phyloP scores from a whole-genome alignment of 495 filamentous ascomycete genomes.

The Penicillium waksmanii region DNA sequence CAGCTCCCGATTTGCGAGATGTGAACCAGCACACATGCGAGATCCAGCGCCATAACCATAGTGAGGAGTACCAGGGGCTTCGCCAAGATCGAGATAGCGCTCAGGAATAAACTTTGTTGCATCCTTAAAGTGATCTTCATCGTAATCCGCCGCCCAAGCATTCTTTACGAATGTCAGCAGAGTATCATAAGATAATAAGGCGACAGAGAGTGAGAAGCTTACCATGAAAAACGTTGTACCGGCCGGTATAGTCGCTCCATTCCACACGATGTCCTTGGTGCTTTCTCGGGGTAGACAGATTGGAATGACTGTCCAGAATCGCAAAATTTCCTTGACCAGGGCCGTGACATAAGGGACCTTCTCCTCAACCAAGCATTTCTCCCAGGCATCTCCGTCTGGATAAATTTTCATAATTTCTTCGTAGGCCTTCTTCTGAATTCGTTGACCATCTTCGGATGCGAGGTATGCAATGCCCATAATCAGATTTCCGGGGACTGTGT shows the following conservation, averaged over 20 bases:
- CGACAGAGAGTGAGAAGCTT: slow-evolving; percentile 5
- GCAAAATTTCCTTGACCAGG: slow-evolving; percentile 68
- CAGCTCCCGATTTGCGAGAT: slow-evolving; percentile 68
- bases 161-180: slow-evolving; percentile 44
- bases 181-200: neutral
- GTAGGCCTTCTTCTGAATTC: slow-evolving; percentile 66
- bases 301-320: slow-evolving; percentile 76
- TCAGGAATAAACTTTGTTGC: slow-evolving; percentile 63
- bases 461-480: slow-evolving; percentile 76
- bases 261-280: slow-evolving; percentile 66
- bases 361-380: slow-evolving; percentile 66
- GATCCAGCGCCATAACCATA: slow-evolving; percentile 72
- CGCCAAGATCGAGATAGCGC: slow-evolving; percentile 62
- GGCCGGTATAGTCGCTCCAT: slow-evolving; percentile 61
- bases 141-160: slow-evolving; percentile 71
- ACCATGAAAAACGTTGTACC: slow-evolving; percentile 72
- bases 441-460: slow-evolving; percentile 61
- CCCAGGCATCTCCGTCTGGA: slow-evolving; percentile 67
- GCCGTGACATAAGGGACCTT: slow-evolving; percentile 73
- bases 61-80: slow-evolving; percentile 65
- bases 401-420: slow-evolving; percentile 67
- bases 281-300: slow-evolving; percentile 68
- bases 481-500: slow-evolving; percentile 68
- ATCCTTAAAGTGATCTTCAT: slow-evolving; percentile 64
- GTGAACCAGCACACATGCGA: slow-evolving; percentile 74